Conservation (phyloP, 768 basidiomycete genomes). For the Mycena pura region DNA sequence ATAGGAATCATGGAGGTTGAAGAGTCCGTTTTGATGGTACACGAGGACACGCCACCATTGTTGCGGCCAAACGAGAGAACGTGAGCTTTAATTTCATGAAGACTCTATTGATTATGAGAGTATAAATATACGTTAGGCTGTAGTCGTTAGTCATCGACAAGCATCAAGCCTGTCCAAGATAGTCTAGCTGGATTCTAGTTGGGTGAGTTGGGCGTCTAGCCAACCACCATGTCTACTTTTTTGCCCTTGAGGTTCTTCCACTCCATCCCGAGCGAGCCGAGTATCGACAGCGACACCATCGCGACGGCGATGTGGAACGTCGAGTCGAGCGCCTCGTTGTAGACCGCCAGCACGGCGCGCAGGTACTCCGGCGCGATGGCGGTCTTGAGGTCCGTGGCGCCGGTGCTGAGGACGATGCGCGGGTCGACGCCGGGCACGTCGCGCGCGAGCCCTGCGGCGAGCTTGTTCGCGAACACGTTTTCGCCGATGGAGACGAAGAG, state of each 20-base stretch:
- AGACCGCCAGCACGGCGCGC: conserved; percentile 7
- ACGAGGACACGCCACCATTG: no score
- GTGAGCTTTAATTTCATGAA: no score
- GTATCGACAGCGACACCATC: not conserved
- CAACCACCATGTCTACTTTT: conserved; percentile 3
- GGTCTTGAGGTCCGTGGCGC: conserved; percentile 8
- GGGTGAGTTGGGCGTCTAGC: not conserved
- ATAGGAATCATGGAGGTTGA: no score
- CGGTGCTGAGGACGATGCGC: conserved; percentile 1
- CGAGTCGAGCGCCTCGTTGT: conserved; percentile 16
- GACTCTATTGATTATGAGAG: no score
- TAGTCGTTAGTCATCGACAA: not conserved
- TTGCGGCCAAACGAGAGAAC: no score
- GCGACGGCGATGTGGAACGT: conserved; percentile 13
- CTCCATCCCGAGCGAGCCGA: conserved; percentile 14
- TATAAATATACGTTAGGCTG: not conserved
- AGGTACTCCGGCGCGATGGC: not conserved
- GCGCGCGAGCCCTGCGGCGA: conserved; percentile 1
- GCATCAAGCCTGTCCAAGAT: not conserved
- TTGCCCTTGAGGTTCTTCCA: conserved; percentile 16
- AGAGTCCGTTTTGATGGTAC: no score
- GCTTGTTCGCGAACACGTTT: conserved; percentile 22
- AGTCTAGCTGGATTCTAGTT: not conserved
- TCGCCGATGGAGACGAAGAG: conserved; percentile 29
- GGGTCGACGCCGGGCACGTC: conserved; percentile 14